These are phyloP conservation scores for Tetrapyrgos nigripes DNA, from an alignment of 1,284 basidiomycete species.

Conservation along the genomic window DNA sequence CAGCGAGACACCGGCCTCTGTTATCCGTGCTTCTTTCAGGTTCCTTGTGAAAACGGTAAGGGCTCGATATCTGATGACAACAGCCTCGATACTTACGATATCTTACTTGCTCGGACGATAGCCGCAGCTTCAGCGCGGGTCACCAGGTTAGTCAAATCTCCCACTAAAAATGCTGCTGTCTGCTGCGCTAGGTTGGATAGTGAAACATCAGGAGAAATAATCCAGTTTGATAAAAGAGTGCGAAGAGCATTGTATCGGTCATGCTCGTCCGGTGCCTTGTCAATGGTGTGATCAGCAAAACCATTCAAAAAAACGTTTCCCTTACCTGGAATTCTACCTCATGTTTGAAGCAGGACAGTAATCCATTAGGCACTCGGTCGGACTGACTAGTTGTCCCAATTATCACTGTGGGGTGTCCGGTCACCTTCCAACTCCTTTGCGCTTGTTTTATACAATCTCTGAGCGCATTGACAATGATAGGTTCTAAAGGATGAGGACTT, in stretches of 20 bases:
- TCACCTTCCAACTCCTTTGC: conserved; percentile 59
- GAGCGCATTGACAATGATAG: conserved; percentile 64
- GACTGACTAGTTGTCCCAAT: conserved; percentile 80
- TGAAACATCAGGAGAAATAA: conserved; percentile 82
- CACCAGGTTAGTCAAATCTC: conserved; percentile 82
- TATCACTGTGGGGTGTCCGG: conserved; percentile 74
- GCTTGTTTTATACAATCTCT: conserved; percentile 71
- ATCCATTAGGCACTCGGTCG: conserved; percentile 68
- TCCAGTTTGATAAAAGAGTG: conserved; percentile 50
- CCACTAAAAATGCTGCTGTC: conserved; percentile 91
- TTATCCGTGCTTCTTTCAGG: conserved; percentile 31
- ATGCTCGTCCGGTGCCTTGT: conserved; percentile 82
- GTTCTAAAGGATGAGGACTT: conserved; percentile 50
- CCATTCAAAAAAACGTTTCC: not conserved
- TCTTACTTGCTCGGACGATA: conserved; percentile 55
- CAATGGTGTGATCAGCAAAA: conserved; percentile 7
- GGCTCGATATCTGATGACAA: conserved; percentile 1
- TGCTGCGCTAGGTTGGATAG: conserved; percentile 79
- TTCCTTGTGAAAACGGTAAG: conserved; percentile 20
- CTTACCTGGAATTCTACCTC: conserved; percentile 80
- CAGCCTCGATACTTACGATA: conserved; percentile 44
- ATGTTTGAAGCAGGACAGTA: conserved; percentile 88
- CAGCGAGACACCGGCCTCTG: conserved; percentile 62
- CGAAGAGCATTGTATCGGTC: conserved; percentile 74
- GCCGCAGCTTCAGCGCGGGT: conserved; percentile 67